Evolutionary conservation across 176 grass and related monocot species (phyloP), one percentile per base, ranked within the genome.

Genomic region (Oryza nivara): DNA sequence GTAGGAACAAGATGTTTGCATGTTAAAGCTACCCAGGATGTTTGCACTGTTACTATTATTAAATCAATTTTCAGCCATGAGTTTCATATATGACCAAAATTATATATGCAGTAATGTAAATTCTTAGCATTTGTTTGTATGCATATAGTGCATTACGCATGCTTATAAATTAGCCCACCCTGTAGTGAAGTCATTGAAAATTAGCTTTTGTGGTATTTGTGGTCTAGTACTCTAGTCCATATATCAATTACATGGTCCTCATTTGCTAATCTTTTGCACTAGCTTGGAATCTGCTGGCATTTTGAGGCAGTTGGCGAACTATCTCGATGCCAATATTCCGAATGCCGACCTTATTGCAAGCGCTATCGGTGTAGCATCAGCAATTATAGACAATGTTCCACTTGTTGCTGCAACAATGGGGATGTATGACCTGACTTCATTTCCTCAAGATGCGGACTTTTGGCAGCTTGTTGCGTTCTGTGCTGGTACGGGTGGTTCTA

Each of bases 281-380:
- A 98, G 96, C 88, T 87, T 98, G 91, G 96, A 98, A 88, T 90
- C 96, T 84, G 96, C 96, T 79, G 96, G 96, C 66, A 86, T 98
- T 32, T 83, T 98, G 73, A 91, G 89, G 88, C 89, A 98, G 80
- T 82, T 98, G 65, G 96, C 96, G 1, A 98, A 92, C 77, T 93
- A 93, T 86, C 91, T 98, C 67, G 96, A 98, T 89, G 87, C 93
- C 36, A 92, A 92, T 70, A 92, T 98, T 41, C 91, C 91, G 23
- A 95, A 85, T 79, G 25, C 30, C 70, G 89, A 98, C 80, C 86
- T 98, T 76, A 95, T 98, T 87, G 96, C 96, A 80, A 95, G 80
- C 80, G 88, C 78, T 28, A 93, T 98, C 76, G 96, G 96, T 64
- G 92, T 93, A 45, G 96, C 83, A 52, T 95, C 92, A 72, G 96